phyloP scores from a whole-genome alignment of 768 basidiomycete genomes.

The Boletus pseudopeckii region DNA sequence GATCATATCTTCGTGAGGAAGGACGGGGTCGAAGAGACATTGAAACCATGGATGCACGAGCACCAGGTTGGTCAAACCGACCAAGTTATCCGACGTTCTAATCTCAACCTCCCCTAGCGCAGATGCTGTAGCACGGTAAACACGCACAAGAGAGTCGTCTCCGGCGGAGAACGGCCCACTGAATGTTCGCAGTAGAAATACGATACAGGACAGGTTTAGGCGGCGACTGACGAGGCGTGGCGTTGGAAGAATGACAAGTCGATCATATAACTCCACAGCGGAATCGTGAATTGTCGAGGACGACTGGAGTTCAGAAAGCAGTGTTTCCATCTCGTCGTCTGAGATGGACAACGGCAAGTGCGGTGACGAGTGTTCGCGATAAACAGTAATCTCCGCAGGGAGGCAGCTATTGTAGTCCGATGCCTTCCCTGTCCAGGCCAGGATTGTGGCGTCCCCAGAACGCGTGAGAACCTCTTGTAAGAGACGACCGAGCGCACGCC shows the following conservation, averaged over 20 bases:
- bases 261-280: conserved; percentile 9
- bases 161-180: not conserved
- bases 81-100: conserved; percentile 7
- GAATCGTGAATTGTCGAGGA: conserved; percentile 1
- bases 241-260: conserved; percentile 8
- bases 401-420: conserved; percentile 25
- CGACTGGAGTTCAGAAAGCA: conserved; percentile 1
- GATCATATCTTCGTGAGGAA: conserved; percentile 20
- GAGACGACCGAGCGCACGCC: conserved; percentile 23
- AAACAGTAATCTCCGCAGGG: conserved; percentile 19
- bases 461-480: conserved; percentile 13
- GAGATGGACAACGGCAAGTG: conserved; percentile 6
- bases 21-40: conserved; percentile 13
- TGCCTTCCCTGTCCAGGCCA: conserved; percentile 19
- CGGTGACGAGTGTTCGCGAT: conserved; percentile 2
- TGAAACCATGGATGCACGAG: conserved; percentile 21
- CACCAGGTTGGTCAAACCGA: conserved; percentile 7
- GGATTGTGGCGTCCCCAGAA: conserved; percentile 13
- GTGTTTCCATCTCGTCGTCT: conserved; percentile 9
- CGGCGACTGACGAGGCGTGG: conserved; percentile 16
- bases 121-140: conserved; percentile 14
- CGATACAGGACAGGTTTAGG: conserved; percentile 12
- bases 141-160: not conserved
- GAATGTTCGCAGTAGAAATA: conserved; percentile 11
- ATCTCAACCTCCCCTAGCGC: conserved; percentile 11